These are phyloP conservation scores for Phytophthora niederhauseri DNA, from an alignment of 352 stramenopile genomes.

Conservation along the genomic window DNA sequence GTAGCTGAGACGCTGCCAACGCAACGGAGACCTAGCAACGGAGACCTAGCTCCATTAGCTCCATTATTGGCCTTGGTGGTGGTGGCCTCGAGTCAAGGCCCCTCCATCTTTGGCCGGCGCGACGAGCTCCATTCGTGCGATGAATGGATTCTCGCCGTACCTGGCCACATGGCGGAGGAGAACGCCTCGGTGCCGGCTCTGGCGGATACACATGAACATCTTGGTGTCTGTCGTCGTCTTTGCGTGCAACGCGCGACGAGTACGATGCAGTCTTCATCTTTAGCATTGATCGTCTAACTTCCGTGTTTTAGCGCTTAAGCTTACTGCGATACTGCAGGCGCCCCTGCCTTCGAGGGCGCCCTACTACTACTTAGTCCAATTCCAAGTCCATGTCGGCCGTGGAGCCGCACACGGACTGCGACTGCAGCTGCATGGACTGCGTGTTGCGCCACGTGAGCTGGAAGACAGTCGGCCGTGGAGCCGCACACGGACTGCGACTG, in stretches of 20 bases:
- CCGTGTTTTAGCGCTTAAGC: background rate
- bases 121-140: background rate
- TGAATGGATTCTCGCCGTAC: background rate
- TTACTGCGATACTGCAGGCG: background rate
- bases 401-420: slow-evolving; percentile 22
- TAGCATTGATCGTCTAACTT: background rate
- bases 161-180: slow-evolving; percentile 13
- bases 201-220: background rate
- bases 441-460: slow-evolving; percentile 35
- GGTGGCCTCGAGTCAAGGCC: background rate
- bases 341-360: background rate
- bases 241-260: too few relatives aligned
- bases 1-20: slow-evolving; percentile 11
- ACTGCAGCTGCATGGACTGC: slow-evolving; percentile 30
- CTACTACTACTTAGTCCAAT: background rate
- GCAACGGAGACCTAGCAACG: too few relatives aligned
- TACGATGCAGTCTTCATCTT: background rate
- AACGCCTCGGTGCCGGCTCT: slow-evolving; percentile 14
- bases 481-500: slow-evolving; percentile 22
- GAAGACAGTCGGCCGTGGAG: slow-evolving; percentile 23
- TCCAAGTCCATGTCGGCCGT: background rate
- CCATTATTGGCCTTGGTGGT: background rate
- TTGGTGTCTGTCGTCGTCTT: background rate
- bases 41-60: too few relatives aligned
- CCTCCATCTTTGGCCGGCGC: background rate